Percentiles rank a stretch among this genome's conserved stretches.
Conservation (phyloP, 2,329 filamentous ascomycete genomes). For the Gliomastix tumulicola region DNA sequence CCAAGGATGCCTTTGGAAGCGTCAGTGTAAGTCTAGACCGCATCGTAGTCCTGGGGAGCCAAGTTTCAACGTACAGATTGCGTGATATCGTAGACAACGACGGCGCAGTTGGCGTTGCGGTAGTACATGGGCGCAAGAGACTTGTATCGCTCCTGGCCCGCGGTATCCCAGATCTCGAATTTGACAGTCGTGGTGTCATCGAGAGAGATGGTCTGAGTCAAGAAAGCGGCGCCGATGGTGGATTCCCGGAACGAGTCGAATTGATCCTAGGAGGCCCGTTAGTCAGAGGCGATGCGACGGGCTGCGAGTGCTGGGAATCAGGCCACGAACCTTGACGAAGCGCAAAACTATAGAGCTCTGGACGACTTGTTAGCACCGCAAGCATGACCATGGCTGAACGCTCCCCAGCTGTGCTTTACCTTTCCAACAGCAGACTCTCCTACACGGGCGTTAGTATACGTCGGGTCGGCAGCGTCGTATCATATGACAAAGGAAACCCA, state of each 20-base stretch:
- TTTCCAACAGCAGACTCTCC: conserved; percentile 99
- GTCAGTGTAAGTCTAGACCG: not conserved
- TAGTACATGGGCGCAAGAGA: conserved; percentile 99
- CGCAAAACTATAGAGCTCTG: conserved; percentile 95
- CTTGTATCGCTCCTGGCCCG: conserved; percentile 98
- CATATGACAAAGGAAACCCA: conserved; percentile 37
- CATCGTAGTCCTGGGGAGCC: not conserved
- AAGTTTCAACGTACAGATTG: conserved; percentile 68
- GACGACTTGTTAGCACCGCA: conserved; percentile 3
- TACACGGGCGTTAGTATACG: conserved; percentile 25
- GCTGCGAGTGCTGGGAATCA: too few relatives aligned
- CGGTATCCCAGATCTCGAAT: conserved; percentile 99
- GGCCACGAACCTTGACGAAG: conserved; percentile 82
- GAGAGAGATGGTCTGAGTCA: conserved; percentile 97
- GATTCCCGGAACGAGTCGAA: conserved; percentile 97
- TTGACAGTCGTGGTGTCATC: conserved; percentile 98
- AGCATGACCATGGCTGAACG: conserved; percentile 2
- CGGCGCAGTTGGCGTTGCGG: conserved; percentile 97
- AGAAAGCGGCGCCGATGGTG: conserved; percentile 95
- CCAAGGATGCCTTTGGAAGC: conserved; percentile 72
- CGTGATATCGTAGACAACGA: conserved; percentile 98
- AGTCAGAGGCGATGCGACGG: conserved; percentile 3
- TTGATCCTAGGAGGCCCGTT: conserved; percentile 64
- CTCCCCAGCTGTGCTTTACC: conserved; percentile 49
- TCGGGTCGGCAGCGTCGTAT: too few relatives aligned